These are phyloP conservation scores for Boletus reticulatus DNA, from an alignment of 768 basidiomycete species.

Conservation along the genomic window DNA sequence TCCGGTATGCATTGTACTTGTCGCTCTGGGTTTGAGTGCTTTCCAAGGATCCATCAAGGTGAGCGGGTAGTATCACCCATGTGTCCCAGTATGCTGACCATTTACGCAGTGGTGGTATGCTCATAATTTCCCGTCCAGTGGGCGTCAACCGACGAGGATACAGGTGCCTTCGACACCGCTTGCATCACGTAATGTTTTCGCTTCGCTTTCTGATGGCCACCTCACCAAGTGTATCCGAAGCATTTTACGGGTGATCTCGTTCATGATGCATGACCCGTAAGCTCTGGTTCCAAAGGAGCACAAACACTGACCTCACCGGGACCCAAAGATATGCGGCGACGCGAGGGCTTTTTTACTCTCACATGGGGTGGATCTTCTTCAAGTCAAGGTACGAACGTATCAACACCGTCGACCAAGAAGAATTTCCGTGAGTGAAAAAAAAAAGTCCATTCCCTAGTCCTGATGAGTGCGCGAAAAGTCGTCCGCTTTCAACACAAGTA, in stretches of 20 bases:
- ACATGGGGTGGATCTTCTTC: conserved; percentile 14
- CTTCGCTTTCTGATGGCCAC: neutral
- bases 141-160: neutral
- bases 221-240: neutral
- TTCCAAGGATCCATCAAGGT: conserved; percentile 12
- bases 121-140: neutral
- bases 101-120: conserved; percentile 2
- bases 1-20: neutral
- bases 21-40: neutral
- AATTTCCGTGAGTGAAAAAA: conserved; percentile 7
- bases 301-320: neutral
- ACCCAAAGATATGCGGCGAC: conserved; percentile 9
- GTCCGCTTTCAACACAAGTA: conserved; percentile 11
- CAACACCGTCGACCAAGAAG: conserved; percentile 3
- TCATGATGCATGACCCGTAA: conserved; percentile 15
- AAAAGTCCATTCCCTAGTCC: neutral
- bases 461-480: neutral
- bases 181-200: conserved; percentile 4
- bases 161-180: conserved; percentile 11
- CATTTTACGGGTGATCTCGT: conserved; percentile 10
- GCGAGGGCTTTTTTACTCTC: conserved; percentile 7
- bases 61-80: neutral
- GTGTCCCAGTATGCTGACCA: too few relatives aligned
- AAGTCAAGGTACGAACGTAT: conserved; percentile 8
- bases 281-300: neutral